Percentiles rank a stretch among this genome's conserved stretches.
phyloP scores from a whole-genome alignment of 192 early-diverging fungal genomes.

The Lunasporangiospora selenospora region DNA sequence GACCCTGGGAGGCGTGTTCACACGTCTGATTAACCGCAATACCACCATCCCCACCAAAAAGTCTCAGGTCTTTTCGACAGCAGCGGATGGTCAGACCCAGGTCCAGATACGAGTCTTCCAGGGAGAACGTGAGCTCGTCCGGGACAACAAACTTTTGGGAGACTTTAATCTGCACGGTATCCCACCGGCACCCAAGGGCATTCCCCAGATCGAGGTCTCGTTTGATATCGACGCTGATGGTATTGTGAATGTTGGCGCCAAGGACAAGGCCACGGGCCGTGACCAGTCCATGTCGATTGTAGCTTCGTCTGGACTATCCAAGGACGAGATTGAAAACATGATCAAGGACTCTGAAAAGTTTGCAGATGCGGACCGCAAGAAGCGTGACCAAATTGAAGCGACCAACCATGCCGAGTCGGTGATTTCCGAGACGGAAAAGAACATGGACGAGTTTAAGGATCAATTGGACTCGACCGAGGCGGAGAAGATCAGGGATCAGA shows the following conservation, averaged over 20 bases:
- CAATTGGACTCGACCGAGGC: constrained; percentile 88
- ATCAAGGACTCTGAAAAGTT: constrained; percentile 88
- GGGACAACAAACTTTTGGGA: constrained; percentile 98
- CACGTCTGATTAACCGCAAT: constrained; percentile 96
- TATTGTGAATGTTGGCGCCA: constrained; percentile 97
- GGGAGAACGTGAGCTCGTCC: constrained; percentile 96
- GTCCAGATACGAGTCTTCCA: constrained; percentile 99
- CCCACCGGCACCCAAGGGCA: constrained; percentile 96
- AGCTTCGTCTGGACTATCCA: constrained; percentile 91
- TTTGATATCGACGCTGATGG: constrained; percentile 99
- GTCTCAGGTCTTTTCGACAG: constrained; percentile 98
- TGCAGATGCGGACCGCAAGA: constrained; percentile 92
- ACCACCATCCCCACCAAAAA: constrained; percentile 99
- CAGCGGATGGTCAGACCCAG: constrained; percentile 97
- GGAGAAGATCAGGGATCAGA: constrained; percentile 86
- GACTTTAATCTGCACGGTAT: constrained; percentile 96
- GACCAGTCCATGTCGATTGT: constrained; percentile 98
- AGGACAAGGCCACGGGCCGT: constrained; percentile 95
- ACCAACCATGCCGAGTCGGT: constrained; percentile 92
- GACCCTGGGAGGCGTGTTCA: constrained; percentile 98
- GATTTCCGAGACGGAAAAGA: constrained; percentile 93
- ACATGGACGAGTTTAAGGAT: constrained; percentile 96
- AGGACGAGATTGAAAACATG: constrained; percentile 98
- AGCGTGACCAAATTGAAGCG: constrained; percentile 94
- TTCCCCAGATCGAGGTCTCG: constrained; percentile 97